phyloP scores from a whole-genome alignment of 148 eudicot genomes.

The Chenopodium suecicum region DNA sequence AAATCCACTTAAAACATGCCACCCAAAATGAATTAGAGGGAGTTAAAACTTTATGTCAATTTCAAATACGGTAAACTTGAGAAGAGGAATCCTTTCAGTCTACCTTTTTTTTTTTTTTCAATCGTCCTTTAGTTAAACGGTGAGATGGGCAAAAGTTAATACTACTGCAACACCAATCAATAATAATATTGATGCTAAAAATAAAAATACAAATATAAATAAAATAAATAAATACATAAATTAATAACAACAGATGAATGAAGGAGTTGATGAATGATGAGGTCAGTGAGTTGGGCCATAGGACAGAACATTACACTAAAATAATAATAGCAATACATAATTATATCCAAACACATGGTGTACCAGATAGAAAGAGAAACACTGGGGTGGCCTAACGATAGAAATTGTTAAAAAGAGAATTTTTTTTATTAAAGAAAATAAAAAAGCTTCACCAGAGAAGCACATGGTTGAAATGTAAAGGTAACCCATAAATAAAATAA shows the following conservation, averaged over 20 bases:
- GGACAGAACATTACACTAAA: slow-evolving; percentile 6
- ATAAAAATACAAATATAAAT: no score
- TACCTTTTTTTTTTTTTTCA: not conserved
- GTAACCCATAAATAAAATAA: not conserved
- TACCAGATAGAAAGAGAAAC: slow-evolving; percentile 27
- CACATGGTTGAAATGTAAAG: slow-evolving; percentile 28
- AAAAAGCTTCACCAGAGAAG: slow-evolving; percentile 25
- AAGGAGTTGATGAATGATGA: not conserved
- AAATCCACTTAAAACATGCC: not conserved
- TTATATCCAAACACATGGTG: slow-evolving; percentile 34
- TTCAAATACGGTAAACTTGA: slow-evolving; percentile 12
- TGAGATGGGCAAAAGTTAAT: slow-evolving; percentile 16
- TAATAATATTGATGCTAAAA: no score
- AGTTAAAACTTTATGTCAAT: slow-evolving; percentile 1
- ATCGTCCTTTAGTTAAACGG: slow-evolving; percentile 15
- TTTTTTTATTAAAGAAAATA: no score
- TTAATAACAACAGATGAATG: not conserved
- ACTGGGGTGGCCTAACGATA: not conserved
- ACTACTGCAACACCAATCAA: not conserved
- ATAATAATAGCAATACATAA: slow-evolving; percentile 21
- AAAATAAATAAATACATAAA: no score
- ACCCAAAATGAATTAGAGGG: not conserved
- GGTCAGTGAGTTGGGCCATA: not conserved
- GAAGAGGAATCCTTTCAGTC: slow-evolving; percentile 12
- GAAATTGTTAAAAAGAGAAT: not conserved